Evolutionary conservation across 257 asterid species (phyloP).

Genomic region (Ehretia macrophylla): DNA sequence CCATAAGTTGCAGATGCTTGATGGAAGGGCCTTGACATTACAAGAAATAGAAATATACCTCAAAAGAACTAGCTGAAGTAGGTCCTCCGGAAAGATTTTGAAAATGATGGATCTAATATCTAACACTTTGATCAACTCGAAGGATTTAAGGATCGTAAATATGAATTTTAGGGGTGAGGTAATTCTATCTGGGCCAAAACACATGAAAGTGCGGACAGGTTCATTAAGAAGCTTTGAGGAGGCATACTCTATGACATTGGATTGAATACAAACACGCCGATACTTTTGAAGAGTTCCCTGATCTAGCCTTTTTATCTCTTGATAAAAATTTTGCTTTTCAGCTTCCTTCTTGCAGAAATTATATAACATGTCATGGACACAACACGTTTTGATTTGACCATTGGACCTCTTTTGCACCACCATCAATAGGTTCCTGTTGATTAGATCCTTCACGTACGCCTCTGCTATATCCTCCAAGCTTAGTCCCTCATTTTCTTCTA

Average conservation of each 20-base stretch:
- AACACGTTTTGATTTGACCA: slow-evolving; percentile 17
- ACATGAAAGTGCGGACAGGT: slow-evolving; percentile 15
- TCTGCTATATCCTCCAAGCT: slow-evolving; percentile 16
- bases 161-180: background rate
- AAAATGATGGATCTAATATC: slow-evolving; percentile 12
- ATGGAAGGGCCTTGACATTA: slow-evolving; percentile 23
- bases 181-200: background rate
- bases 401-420: slow-evolving; percentile 4
- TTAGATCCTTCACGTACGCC: slow-evolving; percentile 12
- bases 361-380: slow-evolving; percentile 21
- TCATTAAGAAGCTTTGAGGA: background rate
- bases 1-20: slow-evolving; percentile 23
- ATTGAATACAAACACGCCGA: slow-evolving; percentile 18
- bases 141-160: slow-evolving; percentile 3
- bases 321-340: background rate
- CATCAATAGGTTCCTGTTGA: slow-evolving; percentile 22
- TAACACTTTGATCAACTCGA: slow-evolving; percentile 10
- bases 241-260: background rate
- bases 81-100: slow-evolving; percentile 15
- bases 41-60: slow-evolving; percentile 33
- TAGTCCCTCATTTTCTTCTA: background rate
- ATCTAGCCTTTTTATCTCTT: slow-evolving; percentile 9
- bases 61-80: slow-evolving; percentile 29
- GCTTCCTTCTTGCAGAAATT: slow-evolving; percentile 21
- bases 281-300: background rate